Evolutionary conservation across 1,284 basidiomycete species (phyloP), one percentile per base, ranked within the genome.

Genomic region (Sporisorium reilianum): DNA sequence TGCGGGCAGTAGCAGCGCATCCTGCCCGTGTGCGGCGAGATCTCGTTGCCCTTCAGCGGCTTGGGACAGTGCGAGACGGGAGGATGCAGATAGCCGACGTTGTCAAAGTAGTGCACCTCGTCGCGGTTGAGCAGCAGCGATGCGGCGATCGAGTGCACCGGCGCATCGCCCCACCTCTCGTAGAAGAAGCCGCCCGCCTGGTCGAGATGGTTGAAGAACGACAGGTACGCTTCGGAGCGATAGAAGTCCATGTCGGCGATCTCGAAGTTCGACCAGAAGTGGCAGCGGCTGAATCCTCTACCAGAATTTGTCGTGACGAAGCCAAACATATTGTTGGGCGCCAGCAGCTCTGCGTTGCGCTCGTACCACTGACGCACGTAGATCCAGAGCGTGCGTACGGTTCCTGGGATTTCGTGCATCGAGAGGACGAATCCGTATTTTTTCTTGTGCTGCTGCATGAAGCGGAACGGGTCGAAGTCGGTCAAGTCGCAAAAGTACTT

Each of bases 141-240:
- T 0, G 79, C 82, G 1, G 81, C 85, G 56, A 86, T 80, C 23
- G 81, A 80, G 41, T 85, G 82, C 2, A 86, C 84, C 7, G 85
- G 93, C 9, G 94, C 93, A 82, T 95, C 93, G 55, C 93, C 93
- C 92, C 92, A 93, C 55, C 92, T 88, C 88, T 80, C 82, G 66
- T 83, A 83, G 57, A 83, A 83, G 73, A 83, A 83, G 18, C 93
- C 93, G 22, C 94, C 94, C 50, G 88, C 89, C 16, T 87, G 84
- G 70, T 95, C 94, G 22, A 95, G 87, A 80, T 89, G 88, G 25
- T 92, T 88, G 78, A 95, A 95, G 86, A 90, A 95, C 54, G 89
- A 88, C 69, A 86, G 87, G 85, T 95, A 95, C 4, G 90, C 89
- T 70, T 92, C 88, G 7, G 88, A 86, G 57, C 93, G 87, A 90